Percentiles rank a stretch among this genome's conserved stretches.
phyloP scores from a whole-genome alignment of 225 moss, liverwort and hornwort genomes.

The Straminergon stramineum region DNA sequence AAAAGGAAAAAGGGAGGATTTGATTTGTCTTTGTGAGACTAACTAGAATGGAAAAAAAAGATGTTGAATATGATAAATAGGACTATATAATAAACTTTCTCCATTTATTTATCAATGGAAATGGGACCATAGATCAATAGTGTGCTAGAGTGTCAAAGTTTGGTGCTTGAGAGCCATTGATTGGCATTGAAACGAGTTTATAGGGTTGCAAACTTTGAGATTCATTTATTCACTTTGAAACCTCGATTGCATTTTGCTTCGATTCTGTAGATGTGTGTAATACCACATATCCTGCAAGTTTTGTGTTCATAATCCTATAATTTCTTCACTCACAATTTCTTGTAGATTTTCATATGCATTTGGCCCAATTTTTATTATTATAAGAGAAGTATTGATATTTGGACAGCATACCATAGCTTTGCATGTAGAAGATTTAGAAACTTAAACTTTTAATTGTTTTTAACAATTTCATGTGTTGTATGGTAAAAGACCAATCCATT shows the following conservation, averaged over 20 bases:
- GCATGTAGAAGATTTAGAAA: neutral
- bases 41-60: fast-evolving
- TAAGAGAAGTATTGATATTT: neutral
- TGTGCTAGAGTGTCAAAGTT: neutral
- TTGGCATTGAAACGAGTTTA: neutral
- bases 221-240: too few relatives aligned
- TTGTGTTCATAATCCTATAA: fast-evolving
- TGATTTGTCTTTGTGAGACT: fast-evolving
- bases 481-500: neutral
- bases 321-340: neutral
- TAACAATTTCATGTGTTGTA: neutral
- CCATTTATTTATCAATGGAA: fast-evolving
- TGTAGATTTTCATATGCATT: neutral
- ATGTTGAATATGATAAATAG: fast-evolving
- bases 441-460: neutral
- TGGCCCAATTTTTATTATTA: neutral
- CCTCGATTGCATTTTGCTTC: neutral
- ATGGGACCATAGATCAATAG: too few relatives aligned
- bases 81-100: neutral
- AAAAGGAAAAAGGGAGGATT: neutral
- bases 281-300: neutral
- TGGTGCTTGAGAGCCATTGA: neutral
- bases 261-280: neutral
- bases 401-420: neutral
- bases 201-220: neutral